Base-by-base conservation (phyloP, 805 yeast species). In the Wickerhamiella brachini region DNA sequence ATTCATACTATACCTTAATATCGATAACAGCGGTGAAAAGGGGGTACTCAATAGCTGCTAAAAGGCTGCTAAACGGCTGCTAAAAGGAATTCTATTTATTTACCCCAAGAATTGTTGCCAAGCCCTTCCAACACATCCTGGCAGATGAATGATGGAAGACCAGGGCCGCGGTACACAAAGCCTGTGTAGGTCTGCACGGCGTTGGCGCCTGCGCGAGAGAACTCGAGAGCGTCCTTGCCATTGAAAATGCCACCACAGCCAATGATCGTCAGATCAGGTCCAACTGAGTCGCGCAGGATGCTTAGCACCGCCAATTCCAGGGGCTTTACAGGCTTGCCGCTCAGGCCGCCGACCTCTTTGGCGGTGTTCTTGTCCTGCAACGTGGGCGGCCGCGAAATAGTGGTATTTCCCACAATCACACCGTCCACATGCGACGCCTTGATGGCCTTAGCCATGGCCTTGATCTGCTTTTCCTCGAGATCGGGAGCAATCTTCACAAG, bases 191-290 rank as follows among this genome's bases (percentile, higher is more conserved):
- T 65, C 67, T 90, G 85, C 47, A 90, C 79, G 64, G 81, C 85
- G n/a, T 83, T 75, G 13, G 97, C 97, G 52, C 97, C 97, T 1
- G 96, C 95, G 61, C 78, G 79, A 34, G 93, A 95, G 66, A 82
- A 90, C 57, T 89, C 97, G 47, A 89, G 70, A 0, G 89, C 97
- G 63, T 90, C 97, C 56, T 79, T 73, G 51, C 95, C 97, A 22
- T 73, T 68, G n/a, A 83, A 72, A 58, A 90, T 87, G 57, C 97
- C 97, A 52, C 97, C 97, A 68, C 96, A 88, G 34, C 97, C 97
- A 57, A 90, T 76, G 44, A 90, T 73, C 1, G 88, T 84, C 56
- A 88, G 66, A 49, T 79, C 74, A 54, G 78, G 85, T 60, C 86
- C 86, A 38, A 95, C 77, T 62, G 84, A 75, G 59, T 84, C 81